phyloP scores from a whole-genome alignment of 2,329 filamentous ascomycete genomes.

The Ophiocordyceps robertsii region DNA sequence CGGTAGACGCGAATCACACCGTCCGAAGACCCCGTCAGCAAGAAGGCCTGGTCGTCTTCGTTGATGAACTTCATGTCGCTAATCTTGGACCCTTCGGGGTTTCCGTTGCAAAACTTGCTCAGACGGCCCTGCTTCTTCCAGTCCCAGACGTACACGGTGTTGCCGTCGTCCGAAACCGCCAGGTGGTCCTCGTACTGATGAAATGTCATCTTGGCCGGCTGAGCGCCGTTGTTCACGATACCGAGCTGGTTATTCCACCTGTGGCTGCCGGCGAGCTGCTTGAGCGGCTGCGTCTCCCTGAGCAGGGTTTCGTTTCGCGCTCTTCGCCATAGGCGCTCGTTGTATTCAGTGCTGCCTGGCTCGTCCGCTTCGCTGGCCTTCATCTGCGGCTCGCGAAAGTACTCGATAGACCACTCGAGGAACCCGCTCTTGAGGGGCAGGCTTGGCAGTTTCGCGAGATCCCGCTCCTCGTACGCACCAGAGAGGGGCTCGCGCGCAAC shows the following conservation, averaged over 20 bases:
- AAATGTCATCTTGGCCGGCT: slow-evolving; percentile 87
- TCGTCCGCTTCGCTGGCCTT: slow-evolving; percentile 91
- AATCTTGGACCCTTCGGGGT: slow-evolving; percentile 80
- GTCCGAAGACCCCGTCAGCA: slow-evolving; percentile 92
- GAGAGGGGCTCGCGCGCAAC: slow-evolving; percentile 68
- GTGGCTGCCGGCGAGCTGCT: slow-evolving; percentile 71
- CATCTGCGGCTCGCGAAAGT: slow-evolving; percentile 98
- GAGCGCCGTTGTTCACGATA: slow-evolving; percentile 78
- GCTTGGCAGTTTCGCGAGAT: slow-evolving; percentile 40
- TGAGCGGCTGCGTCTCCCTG: slow-evolving; percentile 83
- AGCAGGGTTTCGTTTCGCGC: slow-evolving; percentile 89
- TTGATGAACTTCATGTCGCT: slow-evolving; percentile 97
- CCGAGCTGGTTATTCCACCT: slow-evolving; percentile 77
- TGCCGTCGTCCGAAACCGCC: slow-evolving; percentile 82
- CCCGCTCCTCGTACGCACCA: slow-evolving; percentile 54
- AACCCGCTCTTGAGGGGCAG: slow-evolving; percentile 76
- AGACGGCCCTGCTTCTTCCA: slow-evolving; percentile 68
- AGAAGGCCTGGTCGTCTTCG: slow-evolving; percentile 86
- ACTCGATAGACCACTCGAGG: slow-evolving; percentile 91
- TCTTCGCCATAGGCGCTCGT: slow-evolving; percentile 82
- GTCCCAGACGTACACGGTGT: slow-evolving; percentile 87
- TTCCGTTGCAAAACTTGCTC: slow-evolving; percentile 85
- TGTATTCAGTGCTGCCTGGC: slow-evolving; percentile 91
- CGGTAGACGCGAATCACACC: slow-evolving; percentile 89
- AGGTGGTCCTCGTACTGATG: slow-evolving; percentile 97